Evolutionary conservation across 192 early-diverging fungal genomes (phyloP).

Genomic region (Backusella sp.): DNA sequence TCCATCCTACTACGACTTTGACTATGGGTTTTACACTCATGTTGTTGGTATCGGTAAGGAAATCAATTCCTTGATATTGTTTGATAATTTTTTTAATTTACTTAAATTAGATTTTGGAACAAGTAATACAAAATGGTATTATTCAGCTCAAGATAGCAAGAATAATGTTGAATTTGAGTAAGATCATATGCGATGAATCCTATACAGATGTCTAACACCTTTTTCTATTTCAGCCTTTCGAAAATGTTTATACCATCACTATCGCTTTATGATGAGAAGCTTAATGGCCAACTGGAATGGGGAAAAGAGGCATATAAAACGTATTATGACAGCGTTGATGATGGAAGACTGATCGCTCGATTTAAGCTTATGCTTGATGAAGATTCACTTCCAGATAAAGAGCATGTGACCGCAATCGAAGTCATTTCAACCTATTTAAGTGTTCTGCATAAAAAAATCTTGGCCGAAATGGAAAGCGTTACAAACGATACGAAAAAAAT

Average conservation of each 20-base stretch:
- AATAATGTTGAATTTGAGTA: slow-evolving; percentile 34
- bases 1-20: not conserved
- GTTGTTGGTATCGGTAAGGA: slow-evolving; percentile 10
- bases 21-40: not conserved
- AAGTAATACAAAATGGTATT: slow-evolving; percentile 15
- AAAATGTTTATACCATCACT: slow-evolving; percentile 19
- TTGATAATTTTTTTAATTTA: not conserved
- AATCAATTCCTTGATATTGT: not conserved
- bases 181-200: not conserved
- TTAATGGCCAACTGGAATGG: slow-evolving; percentile 20
- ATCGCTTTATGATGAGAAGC: slow-evolving; percentile 15
- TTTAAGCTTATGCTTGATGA: slow-evolving; percentile 2
- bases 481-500: slow-evolving; percentile 21
- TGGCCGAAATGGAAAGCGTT: not conserved
- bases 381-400: not conserved
- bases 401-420: slow-evolving; percentile 36
- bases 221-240: slow-evolving; percentile 27
- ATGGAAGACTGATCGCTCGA: slow-evolving; percentile 15
- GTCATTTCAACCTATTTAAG: slow-evolving; percentile 2
- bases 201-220: slow-evolving; percentile 7
- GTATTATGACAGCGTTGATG: slow-evolving; percentile 28
- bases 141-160: slow-evolving; percentile 32
- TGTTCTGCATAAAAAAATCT: not conserved
- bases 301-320: slow-evolving; percentile 36
- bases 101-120: slow-evolving; percentile 11